phyloP scores from a whole-genome alignment of 2,329 filamentous ascomycete genomes.

The Cordyceps javanica region DNA sequence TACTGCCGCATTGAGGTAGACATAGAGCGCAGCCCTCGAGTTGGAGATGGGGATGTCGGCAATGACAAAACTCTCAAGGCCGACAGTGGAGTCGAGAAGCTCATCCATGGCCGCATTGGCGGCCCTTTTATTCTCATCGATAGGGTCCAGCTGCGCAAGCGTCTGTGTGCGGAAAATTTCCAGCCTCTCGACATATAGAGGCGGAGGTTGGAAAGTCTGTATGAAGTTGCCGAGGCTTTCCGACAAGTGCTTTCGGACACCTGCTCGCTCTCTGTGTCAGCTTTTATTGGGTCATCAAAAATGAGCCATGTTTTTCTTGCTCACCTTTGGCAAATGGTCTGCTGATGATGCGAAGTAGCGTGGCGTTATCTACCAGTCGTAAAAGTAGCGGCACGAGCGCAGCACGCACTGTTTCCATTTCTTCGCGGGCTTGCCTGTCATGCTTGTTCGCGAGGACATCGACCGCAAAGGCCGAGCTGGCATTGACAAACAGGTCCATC shows the following conservation, averaged over 20 bases:
- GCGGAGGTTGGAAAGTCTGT: slow-evolving; percentile 50
- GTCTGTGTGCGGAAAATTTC: slow-evolving; percentile 54
- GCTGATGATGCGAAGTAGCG: slow-evolving; percentile 47
- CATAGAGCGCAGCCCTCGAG: slow-evolving; percentile 74
- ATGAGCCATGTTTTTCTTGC: slow-evolving; percentile 18
- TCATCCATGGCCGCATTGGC: slow-evolving; percentile 48
- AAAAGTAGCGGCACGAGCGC: slow-evolving; percentile 60
- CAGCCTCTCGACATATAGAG: slow-evolving; percentile 46
- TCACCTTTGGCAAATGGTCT: slow-evolving; percentile 50
- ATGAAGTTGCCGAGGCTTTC: slow-evolving; percentile 48
- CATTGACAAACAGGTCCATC: slow-evolving; percentile 52
- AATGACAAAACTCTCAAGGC: slow-evolving; percentile 47
- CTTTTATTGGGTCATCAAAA: background rate
- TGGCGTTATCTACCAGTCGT: slow-evolving; percentile 53
- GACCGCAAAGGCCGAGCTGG: slow-evolving; percentile 41
- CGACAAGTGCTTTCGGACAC: slow-evolving; percentile 41
- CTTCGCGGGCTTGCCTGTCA: slow-evolving; percentile 41
- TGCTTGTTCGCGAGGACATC: slow-evolving; percentile 42
- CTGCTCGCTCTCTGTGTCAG: slow-evolving; percentile 24
- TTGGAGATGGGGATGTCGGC: slow-evolving; percentile 65
- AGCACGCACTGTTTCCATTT: slow-evolving; percentile 55
- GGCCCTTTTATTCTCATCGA: slow-evolving; percentile 45
- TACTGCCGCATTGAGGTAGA: slow-evolving; percentile 79
- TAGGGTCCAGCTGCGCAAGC: slow-evolving; percentile 48
- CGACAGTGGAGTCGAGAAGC: slow-evolving; percentile 50